Evolutionary conservation across 1,284 basidiomycete species (phyloP), one percentile per base, ranked within the genome.

Genomic region (Chondrostereum purpureum): DNA sequence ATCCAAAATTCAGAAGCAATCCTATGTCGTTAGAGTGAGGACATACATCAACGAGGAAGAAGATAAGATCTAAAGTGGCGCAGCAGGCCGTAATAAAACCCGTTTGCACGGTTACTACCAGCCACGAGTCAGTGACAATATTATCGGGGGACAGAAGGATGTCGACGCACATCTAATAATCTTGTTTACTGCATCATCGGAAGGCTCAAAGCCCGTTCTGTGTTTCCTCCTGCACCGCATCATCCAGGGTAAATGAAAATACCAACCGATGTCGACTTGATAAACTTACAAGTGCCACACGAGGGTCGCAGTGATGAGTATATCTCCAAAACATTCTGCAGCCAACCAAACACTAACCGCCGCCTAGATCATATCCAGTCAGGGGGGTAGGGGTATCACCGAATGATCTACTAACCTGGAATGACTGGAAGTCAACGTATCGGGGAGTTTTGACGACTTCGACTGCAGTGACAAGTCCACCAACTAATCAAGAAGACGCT

Each of bases 41-140:
- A 38, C 36, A 38, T 10, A 17, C 10, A 8, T 11, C 16, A 11
- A 17, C 36, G 16, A 38, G 12, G 12, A 17, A 38, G 10, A 10
- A 33, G 27, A 33, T 14, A 33, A n/a, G 11, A 33, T 12, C 18
- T 38, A 17, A 38, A 10, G 53, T 51, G 2, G 65, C 64, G 39
- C 56, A 59, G 8, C 63, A 10, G 1, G 64, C 51, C 1, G 67
- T 69, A 18, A 68, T 27, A 16, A 64, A 39, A 5, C 67, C 66
- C 2, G 65, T 68, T 44, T 68, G 66, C 6, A 72, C 58, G 2
- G 69, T 63, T 36, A 66, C 69, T 64, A 50, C 49, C 5, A n/a
- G n/a, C n/a, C 52, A 40, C n/a, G 53, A 48, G 22, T 49, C 19
- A 47, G 20, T 19, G n/a, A n/a, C n/a, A n/a, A n/a, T n/a, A n/a